phyloP scores from a whole-genome alignment of 257 asterid genomes.

The Apocynum venetum region DNA sequence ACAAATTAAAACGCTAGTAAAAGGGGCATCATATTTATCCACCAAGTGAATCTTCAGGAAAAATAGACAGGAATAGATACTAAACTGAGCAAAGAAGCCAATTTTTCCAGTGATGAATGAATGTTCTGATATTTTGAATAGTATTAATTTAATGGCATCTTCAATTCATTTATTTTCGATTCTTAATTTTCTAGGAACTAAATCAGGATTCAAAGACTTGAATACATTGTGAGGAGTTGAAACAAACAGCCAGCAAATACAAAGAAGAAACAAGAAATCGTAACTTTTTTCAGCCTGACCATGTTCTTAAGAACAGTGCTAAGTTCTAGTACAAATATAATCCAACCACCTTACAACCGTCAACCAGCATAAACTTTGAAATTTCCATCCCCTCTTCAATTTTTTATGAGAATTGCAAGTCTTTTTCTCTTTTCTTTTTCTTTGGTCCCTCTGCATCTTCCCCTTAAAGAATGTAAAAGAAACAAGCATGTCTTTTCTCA shows the following conservation, averaged over 20 bases:
- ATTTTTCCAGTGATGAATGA: not conserved
- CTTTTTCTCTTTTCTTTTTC: not conserved
- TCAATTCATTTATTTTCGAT: not conserved
- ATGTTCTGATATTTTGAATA: not conserved
- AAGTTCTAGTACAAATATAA: not conserved
- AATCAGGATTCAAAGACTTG: not conserved
- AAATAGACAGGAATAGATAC: not conserved
- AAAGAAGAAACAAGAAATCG: not conserved
- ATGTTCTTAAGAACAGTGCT: not conserved
- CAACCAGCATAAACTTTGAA: not conserved
- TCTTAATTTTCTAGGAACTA: not conserved
- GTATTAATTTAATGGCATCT: not conserved
- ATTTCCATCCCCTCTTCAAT: not conserved
- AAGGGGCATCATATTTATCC: not conserved
- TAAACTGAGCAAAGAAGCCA: not conserved
- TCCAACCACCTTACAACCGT: not conserved
- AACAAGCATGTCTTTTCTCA: not conserved
- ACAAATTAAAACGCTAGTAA: not conserved
- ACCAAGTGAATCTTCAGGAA: not conserved
- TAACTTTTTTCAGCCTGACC: not conserved
- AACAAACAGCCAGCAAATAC: not conserved
- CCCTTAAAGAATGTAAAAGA: not conserved
- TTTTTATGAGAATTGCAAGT: not conserved
- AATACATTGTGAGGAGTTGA: not conserved
- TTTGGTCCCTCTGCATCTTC: too few species aligned